Evolutionary conservation across 306 rosid species (phyloP), one percentile per base, ranked within the genome.

Genomic region (Casuarina glauca): DNA sequence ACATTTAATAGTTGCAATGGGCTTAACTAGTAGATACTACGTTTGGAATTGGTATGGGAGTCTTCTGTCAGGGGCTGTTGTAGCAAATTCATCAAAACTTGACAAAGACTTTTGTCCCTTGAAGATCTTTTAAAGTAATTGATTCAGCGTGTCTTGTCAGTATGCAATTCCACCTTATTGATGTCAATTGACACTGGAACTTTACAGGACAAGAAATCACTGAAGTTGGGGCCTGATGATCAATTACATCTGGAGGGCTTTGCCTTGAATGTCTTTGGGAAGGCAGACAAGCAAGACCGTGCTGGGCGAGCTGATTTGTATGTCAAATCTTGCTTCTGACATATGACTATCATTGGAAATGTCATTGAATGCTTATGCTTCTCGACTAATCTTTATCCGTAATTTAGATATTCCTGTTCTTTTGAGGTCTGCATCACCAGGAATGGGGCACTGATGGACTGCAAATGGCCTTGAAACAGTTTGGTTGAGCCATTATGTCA

Each of bases 201-300:
- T 68, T n/a, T 82, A 32, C 91, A 96, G 99, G 98, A 96, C 87
- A 96, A 96, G 79, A 93, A 93, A 86, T 84, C 94, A 15, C 67
- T 91, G 76, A 75, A 90, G 87, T 67, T 96, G 83, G 96, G 93
- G 74, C 94, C 97, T 63, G 99, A 96, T 79, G 99, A 96, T 80
- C 86, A 79, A 86, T 82, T 96, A 72, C 75, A 93, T 90, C 78
- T 96, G 35, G 99, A 96, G 89, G 99, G 98, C 61, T 96, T 96
- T 86, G 97, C 98, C 78, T 88, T 86, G 80, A 91, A 87, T 83
- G 98, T 93, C 76, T 96, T 96, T 80, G 93, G 76, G 3, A 96
- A 90, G 84, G 99, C 99, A 69, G 99, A 96, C 85, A 96, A 96
- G 89, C 98, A 96, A 82, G 99, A 96, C 81, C 98, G 89, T 80